Conservation (phyloP, 257 asterid genomes). For the Linaria vulgaris region DNA sequence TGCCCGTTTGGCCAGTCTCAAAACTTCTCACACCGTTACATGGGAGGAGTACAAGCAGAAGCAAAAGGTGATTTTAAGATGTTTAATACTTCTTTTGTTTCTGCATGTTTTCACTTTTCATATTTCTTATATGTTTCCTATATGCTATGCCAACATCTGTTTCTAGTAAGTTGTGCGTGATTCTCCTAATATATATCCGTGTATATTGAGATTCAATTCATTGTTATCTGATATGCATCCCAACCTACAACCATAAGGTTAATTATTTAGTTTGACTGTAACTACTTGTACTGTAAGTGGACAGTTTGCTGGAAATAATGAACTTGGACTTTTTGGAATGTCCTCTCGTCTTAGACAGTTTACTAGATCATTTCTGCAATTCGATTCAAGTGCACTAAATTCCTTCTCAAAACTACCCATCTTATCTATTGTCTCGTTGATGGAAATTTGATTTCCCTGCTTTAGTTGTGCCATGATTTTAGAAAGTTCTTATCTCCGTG, state of each 20-base stretch:
- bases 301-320: no score
- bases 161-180: neutral
- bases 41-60: conserved; percentile 98
- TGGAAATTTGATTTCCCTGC: neutral
- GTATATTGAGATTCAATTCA: no score
- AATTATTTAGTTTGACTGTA: no score
- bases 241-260: no score
- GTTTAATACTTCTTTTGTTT: neutral
- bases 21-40: conserved; percentile 91
- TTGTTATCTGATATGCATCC: no score
- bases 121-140: neutral
- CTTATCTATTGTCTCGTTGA: neutral
- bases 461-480: neutral
- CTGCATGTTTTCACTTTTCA: neutral
- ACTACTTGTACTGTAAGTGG: no score
- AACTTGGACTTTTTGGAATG: no score
- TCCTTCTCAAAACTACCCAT: neutral
- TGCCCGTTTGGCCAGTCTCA: conserved; percentile 98
- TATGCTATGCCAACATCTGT: neutral
- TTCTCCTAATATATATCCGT: no score
- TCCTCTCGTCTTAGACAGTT: no score
- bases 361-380: no score
- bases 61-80: conserved; percentile 68
- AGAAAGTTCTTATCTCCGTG: neutral
- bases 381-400: neutral